Evolutionary conservation across 2,329 filamentous ascomycete genomes (phyloP).

Genomic region (Ceratocystis papillata): DNA sequence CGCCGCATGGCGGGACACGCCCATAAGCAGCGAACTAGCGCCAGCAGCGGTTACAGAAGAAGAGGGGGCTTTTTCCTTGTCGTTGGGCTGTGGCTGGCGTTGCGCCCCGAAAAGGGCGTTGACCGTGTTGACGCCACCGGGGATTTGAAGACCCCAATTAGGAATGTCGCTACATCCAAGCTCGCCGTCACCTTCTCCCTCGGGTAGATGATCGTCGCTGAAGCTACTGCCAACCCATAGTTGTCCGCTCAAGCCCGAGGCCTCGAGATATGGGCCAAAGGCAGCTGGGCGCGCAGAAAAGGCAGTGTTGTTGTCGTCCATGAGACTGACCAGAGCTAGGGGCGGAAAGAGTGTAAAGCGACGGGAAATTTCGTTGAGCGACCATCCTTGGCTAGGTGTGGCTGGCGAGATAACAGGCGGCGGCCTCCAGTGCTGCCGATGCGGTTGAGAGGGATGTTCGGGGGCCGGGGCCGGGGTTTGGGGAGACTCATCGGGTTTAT

Average conservation of each 20-base stretch:
- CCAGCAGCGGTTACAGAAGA: not conserved
- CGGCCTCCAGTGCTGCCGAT: not conserved
- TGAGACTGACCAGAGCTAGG: constrained; percentile 89
- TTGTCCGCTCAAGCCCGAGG: constrained; percentile 70
- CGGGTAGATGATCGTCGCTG: constrained; percentile 60
- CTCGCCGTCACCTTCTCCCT: constrained; percentile 63
- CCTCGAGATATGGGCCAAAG: constrained; percentile 71
- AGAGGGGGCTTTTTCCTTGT: not conserved
- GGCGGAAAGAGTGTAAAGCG: constrained; percentile 87
- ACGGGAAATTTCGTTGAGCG: constrained; percentile 57
- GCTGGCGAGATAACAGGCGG: constrained; percentile 22
- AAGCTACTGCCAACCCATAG: constrained; percentile 93
- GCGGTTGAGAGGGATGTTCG: constrained; percentile 27
- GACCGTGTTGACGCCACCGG: constrained; percentile 29
- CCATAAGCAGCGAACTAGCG: no score
- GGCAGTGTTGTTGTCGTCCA: constrained; percentile 95
- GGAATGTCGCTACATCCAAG: constrained; percentile 91
- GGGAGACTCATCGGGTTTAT: constrained; percentile 24
- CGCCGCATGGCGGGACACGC: not conserved
- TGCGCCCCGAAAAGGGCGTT: not conserved
- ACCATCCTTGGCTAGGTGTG: constrained; percentile 25
- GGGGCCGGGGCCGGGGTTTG: not conserved
- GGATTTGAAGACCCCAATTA: constrained; percentile 56
- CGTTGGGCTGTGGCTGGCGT: constrained; percentile 7
- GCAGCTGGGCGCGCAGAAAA: constrained; percentile 88